These are phyloP conservation scores for Leonotis leonurus DNA, from an alignment of 257 asterid genomes.

Conservation along the genomic window DNA sequence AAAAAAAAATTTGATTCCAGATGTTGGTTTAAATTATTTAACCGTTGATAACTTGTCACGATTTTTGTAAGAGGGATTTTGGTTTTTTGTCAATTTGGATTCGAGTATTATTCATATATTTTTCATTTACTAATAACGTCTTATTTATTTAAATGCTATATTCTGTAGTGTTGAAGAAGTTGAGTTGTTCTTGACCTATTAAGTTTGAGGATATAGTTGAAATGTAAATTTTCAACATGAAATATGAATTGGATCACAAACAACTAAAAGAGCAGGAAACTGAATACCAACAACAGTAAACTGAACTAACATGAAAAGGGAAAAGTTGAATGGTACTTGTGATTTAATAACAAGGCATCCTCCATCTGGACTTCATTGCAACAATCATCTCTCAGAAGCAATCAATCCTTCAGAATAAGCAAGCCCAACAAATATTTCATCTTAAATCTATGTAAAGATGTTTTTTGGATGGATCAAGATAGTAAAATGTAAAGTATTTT, in stretches of 20 bases:
- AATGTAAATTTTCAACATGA: not conserved
- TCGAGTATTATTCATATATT: conserved; percentile 19
- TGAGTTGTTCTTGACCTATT: too few species aligned
- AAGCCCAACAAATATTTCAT: too few species aligned
- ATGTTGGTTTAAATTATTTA: conserved; percentile 1
- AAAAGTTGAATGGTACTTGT: too few species aligned
- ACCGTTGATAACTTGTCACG: not conserved
- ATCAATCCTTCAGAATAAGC: conserved; percentile 28
- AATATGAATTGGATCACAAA: not conserved
- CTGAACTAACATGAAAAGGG: too few species aligned
- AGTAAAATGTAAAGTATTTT: too few species aligned
- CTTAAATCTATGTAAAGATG: too few species aligned
- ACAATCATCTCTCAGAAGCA: conserved; percentile 37
- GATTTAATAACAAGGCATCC: conserved; percentile 59
- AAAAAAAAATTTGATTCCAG: conserved; percentile 9
- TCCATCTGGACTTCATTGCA: conserved; percentile 76
- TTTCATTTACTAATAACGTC: not conserved
- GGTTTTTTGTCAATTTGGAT: conserved; percentile 11
- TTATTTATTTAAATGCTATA: not conserved
- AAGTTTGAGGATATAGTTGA: too few species aligned
- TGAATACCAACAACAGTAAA: too few species aligned
- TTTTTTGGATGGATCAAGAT: too few species aligned
- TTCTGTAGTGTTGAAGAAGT: too few species aligned
- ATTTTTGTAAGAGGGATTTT: conserved; percentile 19
- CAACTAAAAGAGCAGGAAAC: conserved; percentile 1